Evolutionary conservation across 2,329 filamentous ascomycete species (phyloP).

Genomic region (Ploettnerulaceae sp.): DNA sequence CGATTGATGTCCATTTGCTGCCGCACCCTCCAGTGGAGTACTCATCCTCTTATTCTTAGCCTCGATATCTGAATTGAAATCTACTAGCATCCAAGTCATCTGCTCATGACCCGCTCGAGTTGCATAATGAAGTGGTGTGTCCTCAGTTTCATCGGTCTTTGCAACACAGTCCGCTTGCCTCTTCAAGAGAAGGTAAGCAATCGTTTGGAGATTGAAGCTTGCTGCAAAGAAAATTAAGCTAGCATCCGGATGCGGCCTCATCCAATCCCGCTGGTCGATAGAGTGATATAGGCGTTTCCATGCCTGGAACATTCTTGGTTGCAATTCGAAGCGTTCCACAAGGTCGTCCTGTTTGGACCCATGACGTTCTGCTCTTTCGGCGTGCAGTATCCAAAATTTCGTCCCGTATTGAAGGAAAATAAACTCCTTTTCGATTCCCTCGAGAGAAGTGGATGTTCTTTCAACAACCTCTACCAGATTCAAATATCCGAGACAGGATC

Average conservation of each 20-base stretch:
- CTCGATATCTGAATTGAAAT: constrained; percentile 9
- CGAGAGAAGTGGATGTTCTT: background rate
- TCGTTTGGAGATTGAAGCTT: constrained; percentile 1
- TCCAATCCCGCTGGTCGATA: background rate
- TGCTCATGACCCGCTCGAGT: constrained; percentile 6
- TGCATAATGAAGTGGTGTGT: constrained; percentile 14
- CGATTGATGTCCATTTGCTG: constrained; percentile 11
- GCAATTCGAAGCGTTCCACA: background rate
- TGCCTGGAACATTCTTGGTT: background rate
- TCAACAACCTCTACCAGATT: background rate
- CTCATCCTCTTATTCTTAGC: background rate
- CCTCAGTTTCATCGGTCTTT: background rate
- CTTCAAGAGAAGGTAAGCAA: background rate
- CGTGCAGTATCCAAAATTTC: constrained; percentile 12
- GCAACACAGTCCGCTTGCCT: constrained; percentile 3
- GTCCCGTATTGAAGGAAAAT: constrained; percentile 17
- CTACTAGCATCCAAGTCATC: constrained; percentile 8
- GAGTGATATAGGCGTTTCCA: constrained; percentile 10
- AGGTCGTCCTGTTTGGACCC: constrained; percentile 7
- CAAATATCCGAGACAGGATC: constrained; percentile 19
- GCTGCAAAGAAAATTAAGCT: constrained; percentile 13
- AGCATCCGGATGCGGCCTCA: background rate
- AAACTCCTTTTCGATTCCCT: background rate
- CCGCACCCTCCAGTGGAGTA: constrained; percentile 8
- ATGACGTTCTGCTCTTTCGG: constrained; percentile 13